phyloP scores from a whole-genome alignment of 805 yeast species.

The Cyberlindnera nakhonratchasimensis region DNA sequence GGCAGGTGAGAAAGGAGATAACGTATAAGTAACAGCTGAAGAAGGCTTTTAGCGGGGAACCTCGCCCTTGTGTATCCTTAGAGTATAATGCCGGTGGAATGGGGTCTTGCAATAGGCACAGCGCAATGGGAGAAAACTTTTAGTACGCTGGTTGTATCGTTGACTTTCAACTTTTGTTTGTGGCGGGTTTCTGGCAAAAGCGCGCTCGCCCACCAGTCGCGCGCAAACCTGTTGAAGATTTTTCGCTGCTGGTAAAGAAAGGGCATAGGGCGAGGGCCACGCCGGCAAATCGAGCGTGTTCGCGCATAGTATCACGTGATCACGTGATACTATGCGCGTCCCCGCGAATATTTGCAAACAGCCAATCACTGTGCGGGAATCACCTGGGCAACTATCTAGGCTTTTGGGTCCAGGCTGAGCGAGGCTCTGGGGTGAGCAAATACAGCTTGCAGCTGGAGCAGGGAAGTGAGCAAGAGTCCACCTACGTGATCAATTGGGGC shows the following conservation, averaged over 20 bases:
- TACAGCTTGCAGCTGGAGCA: no score
- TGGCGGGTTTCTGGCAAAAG: conserved; percentile 4
- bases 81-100: background rate
- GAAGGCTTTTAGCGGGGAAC: background rate
- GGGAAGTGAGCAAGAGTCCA: no score
- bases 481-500: no score
- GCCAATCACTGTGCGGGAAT: conserved; percentile 15
- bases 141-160: no score
- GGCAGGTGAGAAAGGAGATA: no score
- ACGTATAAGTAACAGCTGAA: background rate
- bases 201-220: no score
- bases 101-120: no score
- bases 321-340: no score
- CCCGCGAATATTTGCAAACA: conserved; percentile 9
- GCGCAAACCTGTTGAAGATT: no score
- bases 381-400: conserved; percentile 18
- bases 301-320: background rate
- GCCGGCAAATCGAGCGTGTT: background rate
- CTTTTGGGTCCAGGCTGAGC: background rate
- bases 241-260: background rate
- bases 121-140: background rate
- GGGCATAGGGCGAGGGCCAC: no score
- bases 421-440: background rate
- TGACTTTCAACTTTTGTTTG: conserved; percentile 6
- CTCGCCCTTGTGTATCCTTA: background rate